Base-by-base conservation (phyloP, 2,329 filamentous ascomycete genomes). In the Aspergillus nomiae region DNA sequence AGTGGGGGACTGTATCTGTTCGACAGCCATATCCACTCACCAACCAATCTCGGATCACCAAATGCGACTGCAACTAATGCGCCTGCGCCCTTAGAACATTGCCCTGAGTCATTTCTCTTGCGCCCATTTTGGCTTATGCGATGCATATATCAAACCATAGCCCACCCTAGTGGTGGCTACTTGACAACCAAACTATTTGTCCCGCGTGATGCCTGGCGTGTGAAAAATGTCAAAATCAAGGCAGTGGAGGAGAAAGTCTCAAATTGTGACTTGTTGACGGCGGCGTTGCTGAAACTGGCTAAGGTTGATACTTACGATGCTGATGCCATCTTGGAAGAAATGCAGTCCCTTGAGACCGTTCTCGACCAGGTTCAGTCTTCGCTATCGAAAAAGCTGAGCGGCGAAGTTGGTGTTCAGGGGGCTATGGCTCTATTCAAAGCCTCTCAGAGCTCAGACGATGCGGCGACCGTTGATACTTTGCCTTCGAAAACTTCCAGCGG, bases 111-210 rank as follows among this genome's bases (percentile, higher is more conserved):
- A 46, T 89, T 90, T 63, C 85, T 97, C 71, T 84, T 98, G n/a
- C 89, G 95, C 24, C 96, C 95, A 2, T 99, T 97, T 77, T 99
- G 95, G 95, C 84, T 99, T 51, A 97, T 99, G 92, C 89, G 95
- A 60, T 94, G 91, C 65, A 84, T 99, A 30, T 96, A 95, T 74
- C 92, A 97, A 76, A 97, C 94, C 0, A 87, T 99, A 51, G 90
- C 90, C 21, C 94, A 99, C 73, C 92, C 94, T 2, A 89, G 92
- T 28, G 95, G 95, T 43, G 95, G 94, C 19, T 99, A 97, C 74
- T 75, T 99, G 24, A 96, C 94, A 59, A 94, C 89, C 26, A 94
- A 93, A 71, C 85, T 99, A 0, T 99, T 99, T 74, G 86, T 99
- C 6, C 94, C 95, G 7, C 87, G 92, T 58, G 94, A 98, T 73